phyloP scores from a whole-genome alignment of 1,284 basidiomycete species.

The Ganoderma sinense region DNA sequence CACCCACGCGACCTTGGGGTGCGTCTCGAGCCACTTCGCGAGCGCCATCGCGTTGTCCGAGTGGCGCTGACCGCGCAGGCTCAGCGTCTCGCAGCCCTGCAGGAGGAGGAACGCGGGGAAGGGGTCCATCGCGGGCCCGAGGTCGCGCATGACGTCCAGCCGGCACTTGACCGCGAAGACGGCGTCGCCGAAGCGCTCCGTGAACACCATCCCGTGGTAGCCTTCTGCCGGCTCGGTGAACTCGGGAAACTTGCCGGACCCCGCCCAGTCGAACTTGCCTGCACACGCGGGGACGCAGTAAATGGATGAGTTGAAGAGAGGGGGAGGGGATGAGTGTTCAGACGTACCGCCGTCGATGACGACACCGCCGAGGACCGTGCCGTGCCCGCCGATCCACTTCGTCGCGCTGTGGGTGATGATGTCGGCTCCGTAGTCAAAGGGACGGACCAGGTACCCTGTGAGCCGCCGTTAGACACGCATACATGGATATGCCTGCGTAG shows the following conservation, averaged over 20 bases:
- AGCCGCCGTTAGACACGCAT: neutral
- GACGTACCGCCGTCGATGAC: slow-evolving; percentile 75
- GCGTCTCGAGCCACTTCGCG: slow-evolving; percentile 76
- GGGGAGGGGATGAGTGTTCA: neutral
- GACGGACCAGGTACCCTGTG: slow-evolving; percentile 73
- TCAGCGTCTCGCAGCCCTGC: slow-evolving; percentile 88
- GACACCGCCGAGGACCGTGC: slow-evolving; percentile 88
- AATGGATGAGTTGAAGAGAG: neutral
- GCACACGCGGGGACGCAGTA: neutral
- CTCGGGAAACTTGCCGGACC: slow-evolving; percentile 79
- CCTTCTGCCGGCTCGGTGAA: slow-evolving; percentile 87
- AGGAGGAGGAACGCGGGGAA: slow-evolving; percentile 85
- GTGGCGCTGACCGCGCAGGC: slow-evolving; percentile 82
- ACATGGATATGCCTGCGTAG: neutral
- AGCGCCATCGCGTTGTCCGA: slow-evolving; percentile 79
- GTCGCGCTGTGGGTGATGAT: slow-evolving; percentile 90
- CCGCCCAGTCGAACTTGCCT: slow-evolving; percentile 89
- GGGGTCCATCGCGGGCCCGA: slow-evolving; percentile 83
- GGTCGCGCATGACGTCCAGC: slow-evolving; percentile 78
- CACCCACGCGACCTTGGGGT: slow-evolving; percentile 82
- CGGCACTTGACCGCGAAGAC: slow-evolving; percentile 83
- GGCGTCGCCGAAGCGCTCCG: slow-evolving; percentile 76
- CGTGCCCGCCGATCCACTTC: slow-evolving; percentile 93
- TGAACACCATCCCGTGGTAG: slow-evolving; percentile 83
- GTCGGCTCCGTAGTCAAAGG: slow-evolving; percentile 82